Evolutionary conservation across 176 grass and related monocot species (phyloP), one percentile per base, ranked within the genome.

Genomic region (Triticum aestivum): DNA sequence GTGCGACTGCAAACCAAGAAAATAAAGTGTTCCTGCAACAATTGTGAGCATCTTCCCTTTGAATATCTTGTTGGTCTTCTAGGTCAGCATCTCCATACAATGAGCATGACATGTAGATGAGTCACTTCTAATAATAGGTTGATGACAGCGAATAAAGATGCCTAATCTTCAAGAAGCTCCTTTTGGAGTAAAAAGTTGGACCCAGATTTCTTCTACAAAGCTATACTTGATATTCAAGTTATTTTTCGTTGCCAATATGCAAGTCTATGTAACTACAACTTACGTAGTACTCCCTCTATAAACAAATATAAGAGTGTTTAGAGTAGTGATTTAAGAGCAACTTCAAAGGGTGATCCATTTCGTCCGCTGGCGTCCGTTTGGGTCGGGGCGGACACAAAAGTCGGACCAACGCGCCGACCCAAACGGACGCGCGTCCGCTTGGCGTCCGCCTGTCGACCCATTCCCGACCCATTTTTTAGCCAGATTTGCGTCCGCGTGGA

Each of bases 11-110:
- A 8, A 54, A 76, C 73, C 73, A 77, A 74, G 71, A 45, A 73
- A 24, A 74, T 47, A 27, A 74, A 47, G 42, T 58, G 35, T 49
- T 65, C 61, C 61, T 78, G 71, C 71, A 77, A 29, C 64, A 61
- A 52, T 83, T 83, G 39, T 79, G 52, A 24, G 66, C 26, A 70
- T 42, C 45, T 61, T 75, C 81, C 34, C 32, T 54, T 64, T 61
- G 12, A 75, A 44, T 23, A 63, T 75, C 65, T 33, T 69, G 56
- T 33, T 62, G 30, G 78, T 14, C 37, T 20, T 64, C 59, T 34
- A 65, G 73, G 78, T 58, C 32, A 52, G 37, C 75, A 79, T 72
- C 66, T 73, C 73, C 77, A 78, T 76, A 30, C 59, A 61, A 61
- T 75, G 14, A 65, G 29, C 6, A 39, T 52, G 24, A 45, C 51